Base-by-base conservation (phyloP, 306 rosid genomes). In the Sicyos edulis region DNA sequence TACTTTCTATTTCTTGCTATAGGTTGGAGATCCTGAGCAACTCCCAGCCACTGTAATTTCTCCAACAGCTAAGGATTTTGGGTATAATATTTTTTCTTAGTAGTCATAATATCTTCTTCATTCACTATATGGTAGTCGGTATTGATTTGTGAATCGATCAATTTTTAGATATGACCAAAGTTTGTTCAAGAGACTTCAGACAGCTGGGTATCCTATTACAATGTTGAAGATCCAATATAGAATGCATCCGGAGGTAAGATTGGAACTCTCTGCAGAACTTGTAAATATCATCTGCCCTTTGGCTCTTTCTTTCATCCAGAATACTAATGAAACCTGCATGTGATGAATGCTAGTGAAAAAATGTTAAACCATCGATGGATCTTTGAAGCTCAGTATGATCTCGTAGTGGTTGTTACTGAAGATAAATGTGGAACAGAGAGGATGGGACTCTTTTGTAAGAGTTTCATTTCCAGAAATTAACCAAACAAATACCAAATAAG, bases 21-120 rank as follows among this genome's bases (percentile, higher is more conserved):
- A 92, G 98, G 92, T 92, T 19, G 98, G 96, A 29, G 98, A 92
- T 82, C 98, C 98, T 1, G 96, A 91, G 80, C 96, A 92, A 83
- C 98, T 92, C 32, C 98, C 98, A 24, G 98, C 98, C 74, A 92
- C 98, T 73, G 96, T 92, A 76, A 88, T 88, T 57, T 92, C 98
- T 20, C 85, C 89, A 6, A 22, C 73, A 57, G 96, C 98, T 21
- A 83, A 56, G 78, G 77, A 87, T 78, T 84, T 85, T 54, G 93
- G 96, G 98, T 90, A 86, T 59, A 42, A 51, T 20, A 58, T 54
- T 37, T 34, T 62, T 4, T 4, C 56, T 67, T 45, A 45, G n/a
- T 13, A 19, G 7, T 66, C 50, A 62, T 61, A 19, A 66, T 47
- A 21, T 14, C 72, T 66, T 66, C 37, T 66, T 67, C 56, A 47